A percentile compares a stretch with the other conserved stretches of the same genome.
Evolutionary conservation across 441 rosid genomes (phyloP).

Genomic region (Biscutella laevigata): DNA sequence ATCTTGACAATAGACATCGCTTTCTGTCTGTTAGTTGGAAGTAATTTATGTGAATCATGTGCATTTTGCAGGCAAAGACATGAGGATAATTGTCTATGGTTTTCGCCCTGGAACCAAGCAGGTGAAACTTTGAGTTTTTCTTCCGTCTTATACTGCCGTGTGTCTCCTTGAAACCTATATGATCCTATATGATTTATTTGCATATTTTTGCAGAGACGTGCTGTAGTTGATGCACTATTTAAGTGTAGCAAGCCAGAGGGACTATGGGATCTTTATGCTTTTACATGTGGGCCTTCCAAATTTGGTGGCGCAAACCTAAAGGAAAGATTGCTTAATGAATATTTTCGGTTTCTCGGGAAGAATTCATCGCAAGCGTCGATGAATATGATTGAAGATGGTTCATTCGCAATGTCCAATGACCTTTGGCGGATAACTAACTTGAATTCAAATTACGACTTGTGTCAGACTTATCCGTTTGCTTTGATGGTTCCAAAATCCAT

Average conservation of each 20-base stretch:
- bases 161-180: slow-evolving; percentile 7
- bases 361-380: slow-evolving; percentile 47
- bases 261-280: slow-evolving; percentile 83
- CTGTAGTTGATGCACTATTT: slow-evolving; percentile 54
- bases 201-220: slow-evolving; percentile 56
- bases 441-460: slow-evolving; percentile 62
- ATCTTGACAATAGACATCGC: neutral
- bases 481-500: slow-evolving; percentile 79
- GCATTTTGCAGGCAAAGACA: slow-evolving; percentile 78
- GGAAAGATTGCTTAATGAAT: slow-evolving; percentile 85
- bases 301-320: slow-evolving; percentile 61
- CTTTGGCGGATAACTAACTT: slow-evolving; percentile 78
- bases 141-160: neutral
- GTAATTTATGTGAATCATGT: slow-evolving; percentile 7
- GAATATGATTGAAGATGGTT: slow-evolving; percentile 63
- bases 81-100: slow-evolving; percentile 91
- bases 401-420: slow-evolving; percentile 65
- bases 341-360: slow-evolving; percentile 82
- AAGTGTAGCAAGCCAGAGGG: slow-evolving; percentile 57
- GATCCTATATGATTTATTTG: slow-evolving; percentile 1
- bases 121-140: slow-evolving; percentile 35
- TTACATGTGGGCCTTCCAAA: slow-evolving; percentile 70
- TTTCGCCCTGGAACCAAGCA: slow-evolving; percentile 83
- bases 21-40: slow-evolving; percentile 4
- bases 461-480: slow-evolving; percentile 87